phyloP scores from a whole-genome alignment of 768 basidiomycete genomes.

The Kwoniella dendrophila region DNA sequence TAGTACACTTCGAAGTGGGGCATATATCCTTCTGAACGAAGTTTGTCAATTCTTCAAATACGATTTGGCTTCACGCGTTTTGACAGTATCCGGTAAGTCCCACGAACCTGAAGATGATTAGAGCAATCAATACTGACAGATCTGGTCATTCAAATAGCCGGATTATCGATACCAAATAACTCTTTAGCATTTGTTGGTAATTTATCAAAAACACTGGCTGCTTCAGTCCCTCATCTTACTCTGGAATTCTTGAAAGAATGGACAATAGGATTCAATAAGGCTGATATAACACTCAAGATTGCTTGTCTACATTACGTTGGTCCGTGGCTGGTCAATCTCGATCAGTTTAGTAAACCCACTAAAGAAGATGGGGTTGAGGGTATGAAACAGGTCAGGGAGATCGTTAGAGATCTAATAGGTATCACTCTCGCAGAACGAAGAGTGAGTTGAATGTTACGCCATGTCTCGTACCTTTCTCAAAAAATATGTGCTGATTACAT shows the following conservation, averaged over 20 bases:
- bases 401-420: constrained; percentile 75
- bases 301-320: constrained; percentile 78
- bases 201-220: constrained; percentile 32
- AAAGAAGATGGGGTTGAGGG: constrained; percentile 70
- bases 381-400: constrained; percentile 74
- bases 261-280: constrained; percentile 62
- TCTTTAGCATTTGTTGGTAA: constrained; percentile 30
- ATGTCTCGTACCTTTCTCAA: neutral
- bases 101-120: neutral
- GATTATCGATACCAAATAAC: constrained; percentile 40
- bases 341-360: constrained; percentile 70
- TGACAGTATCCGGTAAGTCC: constrained; percentile 34
- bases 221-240: constrained; percentile 67
- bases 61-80: constrained; percentile 20
- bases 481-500: neutral
- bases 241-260: constrained; percentile 89
- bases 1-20: constrained; percentile 74
- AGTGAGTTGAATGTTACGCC: constrained; percentile 58
- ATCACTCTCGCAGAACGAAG: constrained; percentile 72
- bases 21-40: constrained; percentile 69
- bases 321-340: constrained; percentile 85
- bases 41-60: constrained; percentile 45
- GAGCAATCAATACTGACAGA: too few relatives aligned
- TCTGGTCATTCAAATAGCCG: constrained; percentile 15
- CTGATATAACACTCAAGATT: constrained; percentile 63